Evolutionary conservation across 495 filamentous ascomycete genomes (phyloP).

Genomic region (Thozetella sp.): DNA sequence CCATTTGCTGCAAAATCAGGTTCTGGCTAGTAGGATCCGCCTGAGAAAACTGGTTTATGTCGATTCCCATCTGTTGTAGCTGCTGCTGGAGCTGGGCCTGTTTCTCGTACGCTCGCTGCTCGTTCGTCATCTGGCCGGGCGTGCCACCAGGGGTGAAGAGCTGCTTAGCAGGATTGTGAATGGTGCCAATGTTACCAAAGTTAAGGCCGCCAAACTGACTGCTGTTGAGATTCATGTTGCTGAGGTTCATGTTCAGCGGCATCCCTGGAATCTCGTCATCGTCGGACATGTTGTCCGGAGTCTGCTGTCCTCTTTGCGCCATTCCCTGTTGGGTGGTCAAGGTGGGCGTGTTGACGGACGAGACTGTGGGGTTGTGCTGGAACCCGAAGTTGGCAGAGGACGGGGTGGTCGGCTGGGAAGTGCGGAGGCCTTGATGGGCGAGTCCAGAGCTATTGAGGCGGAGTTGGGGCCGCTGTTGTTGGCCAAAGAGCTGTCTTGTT

Average conservation of each 20-base stretch:
- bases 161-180: conserved; percentile 94
- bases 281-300: conserved; percentile 39
- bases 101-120: conserved; percentile 40
- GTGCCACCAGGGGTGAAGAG: conserved; percentile 85
- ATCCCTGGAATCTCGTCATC: conserved; percentile 63
- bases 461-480: conserved; percentile 70
- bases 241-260: conserved; percentile 60
- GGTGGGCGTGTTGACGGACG: conserved; percentile 94
- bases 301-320: conserved; percentile 45
- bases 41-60: conserved; percentile 69
- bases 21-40: conserved; percentile 66
- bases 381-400: conserved; percentile 71
- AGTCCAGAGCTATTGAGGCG: conserved; percentile 69
- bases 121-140: conserved; percentile 51
- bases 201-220: conserved; percentile 39
- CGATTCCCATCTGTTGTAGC: conserved; percentile 61
- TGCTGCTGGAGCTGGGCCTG: conserved; percentile 37
- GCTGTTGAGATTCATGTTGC: conserved; percentile 48
- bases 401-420: conserved; percentile 85
- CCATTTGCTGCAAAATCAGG: conserved; percentile 73
- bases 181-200: conserved; percentile 54
- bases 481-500: conserved; percentile 68
- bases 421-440: conserved; percentile 78
- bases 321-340: conserved; percentile 62
- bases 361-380: conserved; percentile 96